Evolutionary conservation across 805 yeast genomes (phyloP), one percentile per base, ranked within the genome.

Genomic region (Yarrowia porcina): DNA sequence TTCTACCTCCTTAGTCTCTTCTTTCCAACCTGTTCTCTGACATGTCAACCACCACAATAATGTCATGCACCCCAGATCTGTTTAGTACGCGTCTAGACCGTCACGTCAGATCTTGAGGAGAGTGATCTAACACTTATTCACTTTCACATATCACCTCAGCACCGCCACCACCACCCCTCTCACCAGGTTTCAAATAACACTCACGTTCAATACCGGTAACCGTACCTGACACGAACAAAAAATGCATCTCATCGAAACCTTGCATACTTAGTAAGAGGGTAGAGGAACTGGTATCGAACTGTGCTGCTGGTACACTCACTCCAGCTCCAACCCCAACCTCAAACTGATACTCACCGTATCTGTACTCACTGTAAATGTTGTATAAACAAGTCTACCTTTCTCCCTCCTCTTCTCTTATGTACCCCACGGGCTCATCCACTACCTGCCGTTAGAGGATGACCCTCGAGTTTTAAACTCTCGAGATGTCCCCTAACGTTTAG

Each of bases 401-500:
- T n/a, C n/a, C n/a, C n/a, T n/a, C n/a, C 47, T 25, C 28, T 44
- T 28, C 38, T 39, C 47, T 25, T 56, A 17, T 36, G 28, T 56
- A 39, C 28, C 61, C 61, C 38, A 28, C 38, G 21, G n/a, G 32
- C 35, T 39, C 36, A 41, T 56, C 49, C 49, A 56, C 49, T 39
- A 52, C 59, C 59, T 52, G 61, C 49, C 49, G 61, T 41, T 41
- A 41, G 61, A 41, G 49, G 49, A 56, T 41, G 45, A 7, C 12
- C 15, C 18, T 41, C 18, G 30, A 23, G 18, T 28, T 18, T n/a
- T 56, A 56, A 39, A 27, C 47, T 56, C 49, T 39, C 49, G 47
- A 56, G 47, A 44, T 59, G 63, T 59, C 63, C 63, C 33, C 63
- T 59, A 59, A 59, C 63, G 63, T 59, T 36, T 42, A 59, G 54